Conservation (phyloP, 805 yeast species). For the Kazachstania viticola region DNA sequence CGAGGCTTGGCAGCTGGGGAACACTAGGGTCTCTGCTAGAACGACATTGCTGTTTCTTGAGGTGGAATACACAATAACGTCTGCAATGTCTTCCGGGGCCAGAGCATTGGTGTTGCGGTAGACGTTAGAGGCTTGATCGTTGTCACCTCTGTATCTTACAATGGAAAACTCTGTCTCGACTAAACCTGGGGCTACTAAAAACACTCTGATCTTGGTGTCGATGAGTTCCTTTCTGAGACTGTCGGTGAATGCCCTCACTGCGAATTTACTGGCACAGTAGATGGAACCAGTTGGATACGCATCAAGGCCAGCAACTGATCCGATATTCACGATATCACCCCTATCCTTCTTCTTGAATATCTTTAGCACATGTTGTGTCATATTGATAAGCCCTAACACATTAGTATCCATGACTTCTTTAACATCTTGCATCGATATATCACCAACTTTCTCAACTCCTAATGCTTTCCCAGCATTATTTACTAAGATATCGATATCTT, state of each 20-base stretch:
- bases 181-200: conserved; percentile 59
- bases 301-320: conserved; percentile 72
- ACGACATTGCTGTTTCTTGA: conserved; percentile 50
- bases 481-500: conserved; percentile 53
- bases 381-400: conserved; percentile 71
- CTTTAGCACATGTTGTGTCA: conserved; percentile 72
- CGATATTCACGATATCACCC: conserved; percentile 66
- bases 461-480: conserved; percentile 75
- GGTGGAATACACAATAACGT: conserved; percentile 44
- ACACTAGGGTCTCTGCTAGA: conserved; percentile 65
- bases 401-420: conserved; percentile 74
- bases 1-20: conserved; percentile 79
- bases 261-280: conserved; percentile 67
- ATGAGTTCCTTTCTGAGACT: conserved; percentile 66
- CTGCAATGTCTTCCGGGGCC: conserved; percentile 49
- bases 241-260: conserved; percentile 59
- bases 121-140: conserved; percentile 40
- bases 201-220: conserved; percentile 53
- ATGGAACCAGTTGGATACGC: conserved; percentile 72
- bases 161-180: conserved; percentile 58
- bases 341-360: conserved; percentile 56
- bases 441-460: conserved; percentile 70
- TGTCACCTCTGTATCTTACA: conserved; percentile 50
- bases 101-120: conserved; percentile 47
- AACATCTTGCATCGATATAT: conserved; percentile 51